Percentiles rank a stretch among this genome's conserved stretches.
Conservation (phyloP, 495 filamentous ascomycete genomes). For the Bombardia bombarda region DNA sequence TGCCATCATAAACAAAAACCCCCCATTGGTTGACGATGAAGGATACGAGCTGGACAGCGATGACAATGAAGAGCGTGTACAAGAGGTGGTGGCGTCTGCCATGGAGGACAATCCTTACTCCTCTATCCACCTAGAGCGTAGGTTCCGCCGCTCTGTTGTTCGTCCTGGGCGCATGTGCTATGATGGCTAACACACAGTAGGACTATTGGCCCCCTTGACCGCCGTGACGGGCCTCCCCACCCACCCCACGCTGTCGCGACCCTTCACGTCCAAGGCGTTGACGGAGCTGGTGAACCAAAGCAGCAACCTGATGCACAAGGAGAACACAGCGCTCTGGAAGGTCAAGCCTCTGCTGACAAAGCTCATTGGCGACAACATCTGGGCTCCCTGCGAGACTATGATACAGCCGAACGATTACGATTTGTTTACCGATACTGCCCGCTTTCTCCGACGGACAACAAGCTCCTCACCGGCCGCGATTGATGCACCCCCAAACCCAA, state of each 20-base stretch:
- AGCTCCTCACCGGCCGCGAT: slow-evolving; percentile 1
- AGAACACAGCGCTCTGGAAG: slow-evolving; percentile 64
- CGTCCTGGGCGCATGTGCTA: background rate
- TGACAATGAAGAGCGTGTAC: slow-evolving; percentile 57
- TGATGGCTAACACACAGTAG: slow-evolving; percentile 37
- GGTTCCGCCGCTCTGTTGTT: slow-evolving; percentile 19
- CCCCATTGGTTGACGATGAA: slow-evolving; percentile 70
- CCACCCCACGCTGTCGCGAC: slow-evolving; percentile 75
- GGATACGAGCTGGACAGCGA: slow-evolving; percentile 79
- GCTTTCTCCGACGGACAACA: slow-evolving; percentile 13
- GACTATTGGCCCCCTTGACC: slow-evolving; percentile 79
- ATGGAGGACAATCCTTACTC: slow-evolving; percentile 79
- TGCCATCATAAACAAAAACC: slow-evolving; percentile 73
- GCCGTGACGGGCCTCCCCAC: slow-evolving; percentile 74
- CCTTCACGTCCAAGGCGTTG: slow-evolving; percentile 77
- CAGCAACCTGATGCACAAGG: slow-evolving; percentile 63
- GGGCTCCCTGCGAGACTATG: slow-evolving; percentile 64
- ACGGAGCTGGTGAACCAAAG: slow-evolving; percentile 65
- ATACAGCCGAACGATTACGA: slow-evolving; percentile 46
- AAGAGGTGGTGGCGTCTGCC: slow-evolving; percentile 57
- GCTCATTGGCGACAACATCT: slow-evolving; percentile 71
- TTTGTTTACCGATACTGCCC: slow-evolving; percentile 36
- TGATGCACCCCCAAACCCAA: background rate
- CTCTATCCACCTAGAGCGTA: slow-evolving; percentile 75
- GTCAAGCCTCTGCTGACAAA: slow-evolving; percentile 70